phyloP scores from a whole-genome alignment of 1,284 basidiomycete genomes.

The Laetiporus sulphureus region DNA sequence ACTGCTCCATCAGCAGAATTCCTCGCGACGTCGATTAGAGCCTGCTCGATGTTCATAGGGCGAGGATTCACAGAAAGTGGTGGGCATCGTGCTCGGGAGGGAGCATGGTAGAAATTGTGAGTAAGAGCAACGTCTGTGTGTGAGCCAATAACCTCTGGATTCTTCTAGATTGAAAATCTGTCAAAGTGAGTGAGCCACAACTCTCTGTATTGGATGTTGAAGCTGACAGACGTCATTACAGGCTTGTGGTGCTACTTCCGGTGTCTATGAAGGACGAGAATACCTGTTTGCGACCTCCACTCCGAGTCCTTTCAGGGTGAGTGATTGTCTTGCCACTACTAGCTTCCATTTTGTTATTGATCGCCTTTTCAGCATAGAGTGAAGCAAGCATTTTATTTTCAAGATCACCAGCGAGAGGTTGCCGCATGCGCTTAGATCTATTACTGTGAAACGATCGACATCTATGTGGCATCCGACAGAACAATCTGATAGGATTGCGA shows the following conservation, averaged over 20 bases:
- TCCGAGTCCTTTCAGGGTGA: constrained; percentile 83
- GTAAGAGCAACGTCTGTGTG: constrained; percentile 29
- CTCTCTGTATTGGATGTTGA: constrained; percentile 7
- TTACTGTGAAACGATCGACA: constrained; percentile 79
- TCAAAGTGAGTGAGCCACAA: constrained; percentile 36
- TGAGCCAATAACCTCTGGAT: not conserved
- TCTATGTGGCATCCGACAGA: constrained; percentile 29
- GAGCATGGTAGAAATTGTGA: constrained; percentile 84
- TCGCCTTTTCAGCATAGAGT: constrained; percentile 32
- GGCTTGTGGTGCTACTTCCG: constrained; percentile 69
- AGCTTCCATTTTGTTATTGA: not conserved
- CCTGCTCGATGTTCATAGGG: constrained; percentile 37
- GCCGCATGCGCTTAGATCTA: constrained; percentile 38
- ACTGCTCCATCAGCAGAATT: constrained; percentile 72
- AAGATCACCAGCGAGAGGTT: not conserved
- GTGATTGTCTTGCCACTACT: not conserved
- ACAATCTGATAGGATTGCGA: not conserved
- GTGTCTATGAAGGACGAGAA: constrained; percentile 75
- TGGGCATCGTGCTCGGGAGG: constrained; percentile 69
- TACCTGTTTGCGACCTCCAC: constrained; percentile 73
- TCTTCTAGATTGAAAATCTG: constrained; percentile 62
- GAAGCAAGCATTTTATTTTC: constrained; percentile 31
- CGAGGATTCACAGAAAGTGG: constrained; percentile 65
- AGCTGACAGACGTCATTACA: constrained; percentile 19
- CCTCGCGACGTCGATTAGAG: constrained; percentile 66